These are phyloP conservation scores for Sporothrix protearum DNA, from an alignment of 2,329 filamentous ascomycete species.

Conservation along the genomic window DNA sequence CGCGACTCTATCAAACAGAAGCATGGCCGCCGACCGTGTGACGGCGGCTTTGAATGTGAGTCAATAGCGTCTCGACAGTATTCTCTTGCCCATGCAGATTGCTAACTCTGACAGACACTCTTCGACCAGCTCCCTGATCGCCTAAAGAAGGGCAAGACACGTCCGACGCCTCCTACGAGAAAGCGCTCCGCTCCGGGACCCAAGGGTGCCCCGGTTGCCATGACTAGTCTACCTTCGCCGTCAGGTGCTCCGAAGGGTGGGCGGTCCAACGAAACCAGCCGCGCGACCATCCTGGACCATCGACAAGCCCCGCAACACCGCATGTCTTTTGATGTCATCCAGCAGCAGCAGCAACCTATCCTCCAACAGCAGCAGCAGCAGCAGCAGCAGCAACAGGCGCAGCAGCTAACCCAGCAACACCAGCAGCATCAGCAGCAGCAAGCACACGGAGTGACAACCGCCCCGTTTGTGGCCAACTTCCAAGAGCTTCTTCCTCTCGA, in stretches of 20 bases:
- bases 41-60: conserved; percentile 71
- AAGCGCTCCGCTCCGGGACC: conserved; percentile 55
- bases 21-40: conserved; percentile 84
- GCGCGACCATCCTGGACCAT: conserved; percentile 25
- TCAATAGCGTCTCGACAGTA: conserved; percentile 25
- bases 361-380: conserved; percentile 14
- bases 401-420: not conserved
- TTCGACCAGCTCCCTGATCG: conserved; percentile 80
- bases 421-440: conserved; percentile 7
- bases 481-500: conserved; percentile 48
- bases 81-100: not conserved
- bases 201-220: conserved; percentile 33
- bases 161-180: conserved; percentile 43
- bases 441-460: conserved; percentile 28
- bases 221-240: conserved; percentile 33
- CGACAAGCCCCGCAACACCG: conserved; percentile 28
- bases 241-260: conserved; percentile 30
- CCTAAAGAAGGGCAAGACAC: conserved; percentile 52
- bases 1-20: conserved; percentile 72
- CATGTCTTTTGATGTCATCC: conserved; percentile 32
- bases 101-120: conserved; percentile 53
- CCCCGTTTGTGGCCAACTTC: conserved; percentile 40
- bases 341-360: conserved; percentile 27
- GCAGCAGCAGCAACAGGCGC: conserved; percentile 9
- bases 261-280: conserved; percentile 32